Base-by-base conservation (phyloP, 2,329 filamentous ascomycete genomes). In the Xylariaceae sp. region DNA sequence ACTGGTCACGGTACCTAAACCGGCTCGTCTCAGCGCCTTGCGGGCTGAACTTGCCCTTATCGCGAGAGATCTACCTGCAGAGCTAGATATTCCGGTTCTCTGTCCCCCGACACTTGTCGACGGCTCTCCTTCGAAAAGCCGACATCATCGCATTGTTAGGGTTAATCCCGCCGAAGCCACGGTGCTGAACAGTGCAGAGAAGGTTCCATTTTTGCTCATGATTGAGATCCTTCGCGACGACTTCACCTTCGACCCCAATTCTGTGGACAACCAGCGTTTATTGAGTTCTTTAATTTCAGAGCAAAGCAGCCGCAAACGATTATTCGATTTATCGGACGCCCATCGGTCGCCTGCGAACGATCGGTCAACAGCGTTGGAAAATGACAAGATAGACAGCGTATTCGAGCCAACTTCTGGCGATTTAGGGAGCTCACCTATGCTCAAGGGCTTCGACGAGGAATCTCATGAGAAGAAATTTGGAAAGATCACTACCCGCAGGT, bases 121-220 rank as follows among this genome's bases (percentile, higher is more conserved):
- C 73, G 88, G 90, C 18, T 82, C 84, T n/a, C 84, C 89, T 1
- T 84, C 87, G 30, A 86, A 85, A 69, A 92, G 89, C 69, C 84
- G 83, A 57, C 90, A 94, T 71, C 90, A 94, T 70, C 85, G 90
- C 41, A 91, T 94, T 60, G 89, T 94, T 51, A 84, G 90, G 44
- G 80, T 94, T 53, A 94, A 92, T 68, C 90, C 90, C 5, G 88
- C 89, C 1, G 90, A 94, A 73, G 87, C 90, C 4, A 93, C 90
- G 0, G 90, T 92, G 57, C 76, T 94, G 55, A 94, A 94, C 73
- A 94, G 90, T 71, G 90, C 90, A 3, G 89, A 94, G 72, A 89
- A 92, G 71, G 90, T 94, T 50, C 90, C 90, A 0, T 94, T 92
- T 73, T 74, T 94, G 53, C 80, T 94, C 34, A 92, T 94, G 89